A percentile compares a stretch with the other conserved stretches of the same genome.
Conservation (phyloP, 1,284 basidiomycete genomes). For the Schizophyllum commune region DNA sequence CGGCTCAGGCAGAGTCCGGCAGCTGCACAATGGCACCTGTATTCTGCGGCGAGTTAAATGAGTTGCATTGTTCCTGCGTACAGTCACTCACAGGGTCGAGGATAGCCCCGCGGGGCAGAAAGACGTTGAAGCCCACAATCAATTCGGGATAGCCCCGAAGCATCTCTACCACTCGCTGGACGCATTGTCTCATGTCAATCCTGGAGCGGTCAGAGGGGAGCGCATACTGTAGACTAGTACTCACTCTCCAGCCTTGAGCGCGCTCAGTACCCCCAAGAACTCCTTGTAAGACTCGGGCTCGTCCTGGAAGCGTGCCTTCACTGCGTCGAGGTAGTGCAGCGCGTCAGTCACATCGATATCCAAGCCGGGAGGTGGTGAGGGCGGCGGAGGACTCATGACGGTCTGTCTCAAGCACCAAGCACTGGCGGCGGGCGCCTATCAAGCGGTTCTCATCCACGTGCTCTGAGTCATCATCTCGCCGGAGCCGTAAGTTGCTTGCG, state of each 20-base stretch:
- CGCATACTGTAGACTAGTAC: constrained; percentile 19
- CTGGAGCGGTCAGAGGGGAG: constrained; percentile 31
- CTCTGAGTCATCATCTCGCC: background rate
- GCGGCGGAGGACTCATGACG: background rate
- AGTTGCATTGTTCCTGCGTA: background rate
- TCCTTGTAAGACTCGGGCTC: constrained; percentile 91
- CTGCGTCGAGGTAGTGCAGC: constrained; percentile 89
- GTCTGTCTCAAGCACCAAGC: background rate
- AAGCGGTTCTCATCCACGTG: background rate
- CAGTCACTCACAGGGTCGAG: background rate
- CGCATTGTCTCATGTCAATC: constrained; percentile 96
- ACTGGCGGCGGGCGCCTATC: background rate
- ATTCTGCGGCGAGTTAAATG: background rate
- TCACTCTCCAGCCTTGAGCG: constrained; percentile 88
- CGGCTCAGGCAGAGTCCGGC: background rate
- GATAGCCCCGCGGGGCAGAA: constrained; percentile 52
- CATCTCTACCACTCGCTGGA: constrained; percentile 88
- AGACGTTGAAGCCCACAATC: constrained; percentile 98
- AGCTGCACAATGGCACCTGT: background rate
- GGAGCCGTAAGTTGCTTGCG: no score
- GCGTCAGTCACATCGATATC: constrained; percentile 82
- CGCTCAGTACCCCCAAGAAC: constrained; percentile 97
- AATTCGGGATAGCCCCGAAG: constrained; percentile 89
- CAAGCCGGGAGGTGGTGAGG: constrained; percentile 21
- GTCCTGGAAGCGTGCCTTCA: constrained; percentile 83